Percentiles rank a stretch among this genome's conserved stretches.
Conservation (phyloP, 345 rosid genomes). For the Lumnitzera racemosa region DNA sequence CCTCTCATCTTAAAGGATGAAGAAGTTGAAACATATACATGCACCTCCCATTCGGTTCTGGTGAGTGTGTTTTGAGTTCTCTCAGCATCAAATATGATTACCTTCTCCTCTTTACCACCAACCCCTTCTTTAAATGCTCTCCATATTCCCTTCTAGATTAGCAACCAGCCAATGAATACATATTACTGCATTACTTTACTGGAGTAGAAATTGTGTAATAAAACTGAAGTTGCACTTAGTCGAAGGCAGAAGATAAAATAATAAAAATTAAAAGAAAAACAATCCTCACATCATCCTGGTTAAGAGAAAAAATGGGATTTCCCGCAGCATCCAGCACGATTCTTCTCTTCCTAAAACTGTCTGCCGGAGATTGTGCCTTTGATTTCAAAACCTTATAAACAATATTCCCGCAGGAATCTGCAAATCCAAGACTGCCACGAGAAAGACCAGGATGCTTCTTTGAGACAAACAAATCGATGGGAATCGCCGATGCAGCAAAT, state of each 20-base stretch:
- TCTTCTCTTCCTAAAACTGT: slow-evolving; percentile 7
- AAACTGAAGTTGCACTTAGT: background rate
- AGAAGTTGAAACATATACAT: slow-evolving; percentile 14
- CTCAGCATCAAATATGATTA: slow-evolving; percentile 37
- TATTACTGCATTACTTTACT: no score
- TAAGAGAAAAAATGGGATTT: slow-evolving; percentile 38
- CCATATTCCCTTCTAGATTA: slow-evolving; percentile 60
- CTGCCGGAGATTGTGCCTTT: slow-evolving; percentile 4
- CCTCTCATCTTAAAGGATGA: slow-evolving; percentile 54
- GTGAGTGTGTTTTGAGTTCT: slow-evolving; percentile 40
- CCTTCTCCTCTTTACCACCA: slow-evolving; percentile 31
- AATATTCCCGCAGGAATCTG: slow-evolving; percentile 55
- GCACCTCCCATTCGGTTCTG: slow-evolving; percentile 55
- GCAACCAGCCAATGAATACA: slow-evolving; percentile 8
- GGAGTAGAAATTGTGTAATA: no score
- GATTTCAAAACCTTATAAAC: slow-evolving; percentile 32
- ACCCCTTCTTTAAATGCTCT: slow-evolving; percentile 43
- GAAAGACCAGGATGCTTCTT: slow-evolving; percentile 56
- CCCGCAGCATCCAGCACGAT: slow-evolving; percentile 43
- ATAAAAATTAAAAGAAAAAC: background rate
- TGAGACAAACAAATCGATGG: slow-evolving; percentile 67
- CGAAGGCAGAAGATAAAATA: background rate
- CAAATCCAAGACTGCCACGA: slow-evolving; percentile 52
- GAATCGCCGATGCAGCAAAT: slow-evolving; percentile 29
- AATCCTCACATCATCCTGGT: slow-evolving; percentile 40